phyloP scores from a whole-genome alignment of 2,329 filamentous ascomycete genomes.

The Leptodontidium sp. region DNA sequence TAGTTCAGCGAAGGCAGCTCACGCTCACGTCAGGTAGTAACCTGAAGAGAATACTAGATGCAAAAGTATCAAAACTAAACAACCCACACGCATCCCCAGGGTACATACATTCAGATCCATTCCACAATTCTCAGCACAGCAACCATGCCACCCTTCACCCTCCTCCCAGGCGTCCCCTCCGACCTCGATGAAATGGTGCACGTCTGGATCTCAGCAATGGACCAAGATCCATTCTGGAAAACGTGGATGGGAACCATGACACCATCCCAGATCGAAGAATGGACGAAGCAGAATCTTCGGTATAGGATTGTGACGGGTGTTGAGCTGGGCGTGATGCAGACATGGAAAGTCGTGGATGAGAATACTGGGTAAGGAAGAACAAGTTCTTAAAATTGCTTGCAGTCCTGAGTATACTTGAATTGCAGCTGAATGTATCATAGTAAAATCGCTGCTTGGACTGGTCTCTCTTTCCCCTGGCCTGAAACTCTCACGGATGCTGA shows the following conservation, averaged over 20 bases:
- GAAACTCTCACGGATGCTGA: neutral
- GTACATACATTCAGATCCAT: neutral
- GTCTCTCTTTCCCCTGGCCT: neutral
- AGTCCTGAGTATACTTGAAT: too few species aligned
- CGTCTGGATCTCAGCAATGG: neutral
- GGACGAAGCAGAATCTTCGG: neutral
- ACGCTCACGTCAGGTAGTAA: too few species aligned
- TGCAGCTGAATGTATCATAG: neutral
- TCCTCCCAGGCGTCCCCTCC: neutral
- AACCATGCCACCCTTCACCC: neutral
- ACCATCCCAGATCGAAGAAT: neutral
- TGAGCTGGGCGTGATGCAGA: constrained; percentile 1
- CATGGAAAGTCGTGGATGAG: constrained; percentile 2
- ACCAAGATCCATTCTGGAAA: neutral
- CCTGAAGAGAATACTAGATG: too few species aligned
- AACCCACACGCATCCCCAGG: too few species aligned
- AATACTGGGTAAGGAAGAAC: neutral
- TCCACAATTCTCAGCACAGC: neutral
- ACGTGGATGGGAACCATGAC: constrained; percentile 7
- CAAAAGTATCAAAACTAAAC: too few species aligned
- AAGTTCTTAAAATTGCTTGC: too few species aligned
- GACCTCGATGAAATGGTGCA: neutral
- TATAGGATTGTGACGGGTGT: neutral
- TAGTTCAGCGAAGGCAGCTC: too few species aligned
- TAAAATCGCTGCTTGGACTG: neutral